phyloP scores from a whole-genome alignment of 129 eudicot genomes.

The Logfia minima region DNA sequence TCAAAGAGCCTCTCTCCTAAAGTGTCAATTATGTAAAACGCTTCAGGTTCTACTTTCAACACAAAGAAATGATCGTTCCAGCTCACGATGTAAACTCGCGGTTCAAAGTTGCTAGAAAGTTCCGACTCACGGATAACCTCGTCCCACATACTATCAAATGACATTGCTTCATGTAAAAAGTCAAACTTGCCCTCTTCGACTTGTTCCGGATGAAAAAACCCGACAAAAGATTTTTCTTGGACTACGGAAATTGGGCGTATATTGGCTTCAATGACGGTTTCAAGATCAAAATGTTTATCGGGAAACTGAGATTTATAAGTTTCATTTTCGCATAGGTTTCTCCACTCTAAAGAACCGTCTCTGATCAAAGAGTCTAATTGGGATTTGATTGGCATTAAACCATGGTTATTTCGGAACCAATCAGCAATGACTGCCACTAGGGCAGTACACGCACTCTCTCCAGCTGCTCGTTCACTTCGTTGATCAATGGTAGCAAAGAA shows the following conservation, averaged over 20 bases:
- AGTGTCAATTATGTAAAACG: constrained; percentile 73
- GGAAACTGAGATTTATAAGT: constrained; percentile 59
- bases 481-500: constrained; percentile 50
- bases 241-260: constrained; percentile 55
- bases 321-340: constrained; percentile 74
- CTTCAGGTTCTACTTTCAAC: constrained; percentile 65
- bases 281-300: constrained; percentile 85
- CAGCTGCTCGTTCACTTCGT: constrained; percentile 80
- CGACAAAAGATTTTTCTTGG: constrained; percentile 71
- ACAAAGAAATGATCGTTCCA: constrained; percentile 93
- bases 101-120: constrained; percentile 23
- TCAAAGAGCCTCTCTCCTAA: constrained; percentile 78
- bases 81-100: constrained; percentile 62
- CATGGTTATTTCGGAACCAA: constrained; percentile 26
- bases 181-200: constrained; percentile 63
- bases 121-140: constrained; percentile 53
- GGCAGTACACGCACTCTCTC: constrained; percentile 48
- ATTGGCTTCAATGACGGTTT: constrained; percentile 71
- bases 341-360: constrained; percentile 88
- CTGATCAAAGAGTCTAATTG: constrained; percentile 47
- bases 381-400: constrained; percentile 26
- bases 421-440: constrained; percentile 31
- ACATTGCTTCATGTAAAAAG: constrained; percentile 80
- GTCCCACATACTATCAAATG: constrained; percentile 87
- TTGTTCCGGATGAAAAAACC: constrained; percentile 75